Percentiles rank a stretch among this genome's conserved stretches.
Conservation (phyloP, 192 early-diverging fungal genomes). For the Gaertneriomyces semiglobifer region DNA sequence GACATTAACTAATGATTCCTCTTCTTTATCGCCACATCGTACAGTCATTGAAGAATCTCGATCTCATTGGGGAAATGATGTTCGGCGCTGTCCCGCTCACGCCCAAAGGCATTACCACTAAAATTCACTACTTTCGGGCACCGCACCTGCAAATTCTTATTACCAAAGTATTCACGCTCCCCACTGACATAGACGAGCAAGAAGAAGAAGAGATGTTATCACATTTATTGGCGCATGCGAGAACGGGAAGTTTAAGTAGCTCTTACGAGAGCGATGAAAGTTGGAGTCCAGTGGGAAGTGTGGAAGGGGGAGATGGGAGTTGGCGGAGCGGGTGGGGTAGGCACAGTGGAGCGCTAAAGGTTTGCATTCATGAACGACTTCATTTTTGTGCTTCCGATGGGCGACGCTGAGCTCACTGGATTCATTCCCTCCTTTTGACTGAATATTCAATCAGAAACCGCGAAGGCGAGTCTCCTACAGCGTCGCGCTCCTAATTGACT, state of each 20-base stretch:
- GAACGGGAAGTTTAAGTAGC: constrained; percentile 24
- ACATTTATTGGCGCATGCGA: constrained; percentile 7
- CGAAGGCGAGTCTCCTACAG: constrained; percentile 22
- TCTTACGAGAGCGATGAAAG: background rate
- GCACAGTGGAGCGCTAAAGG: no score
- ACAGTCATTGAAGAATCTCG: constrained; percentile 24
- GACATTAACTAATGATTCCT: background rate
- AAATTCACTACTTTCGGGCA: constrained; percentile 28
- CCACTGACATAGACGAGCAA: constrained; percentile 21
- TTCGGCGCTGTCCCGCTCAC: constrained; percentile 29
- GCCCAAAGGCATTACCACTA: constrained; percentile 24
- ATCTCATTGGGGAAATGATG: constrained; percentile 33
- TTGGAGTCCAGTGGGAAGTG: no score
- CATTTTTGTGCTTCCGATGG: no score
- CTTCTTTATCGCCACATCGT: constrained; percentile 2
- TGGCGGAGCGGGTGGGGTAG: no score
- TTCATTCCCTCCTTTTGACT: no score
- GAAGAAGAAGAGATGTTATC: constrained; percentile 10
- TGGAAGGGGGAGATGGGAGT: no score
- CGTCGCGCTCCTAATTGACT: constrained; percentile 25
- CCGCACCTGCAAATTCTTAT: constrained; percentile 29
- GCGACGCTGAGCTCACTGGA: no score
- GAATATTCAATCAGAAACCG: background rate
- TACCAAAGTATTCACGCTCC: constrained; percentile 28
- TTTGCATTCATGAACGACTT: no score